phyloP scores from a whole-genome alignment of 1,284 basidiomycete genomes.

The Moniliophthora roreri region DNA sequence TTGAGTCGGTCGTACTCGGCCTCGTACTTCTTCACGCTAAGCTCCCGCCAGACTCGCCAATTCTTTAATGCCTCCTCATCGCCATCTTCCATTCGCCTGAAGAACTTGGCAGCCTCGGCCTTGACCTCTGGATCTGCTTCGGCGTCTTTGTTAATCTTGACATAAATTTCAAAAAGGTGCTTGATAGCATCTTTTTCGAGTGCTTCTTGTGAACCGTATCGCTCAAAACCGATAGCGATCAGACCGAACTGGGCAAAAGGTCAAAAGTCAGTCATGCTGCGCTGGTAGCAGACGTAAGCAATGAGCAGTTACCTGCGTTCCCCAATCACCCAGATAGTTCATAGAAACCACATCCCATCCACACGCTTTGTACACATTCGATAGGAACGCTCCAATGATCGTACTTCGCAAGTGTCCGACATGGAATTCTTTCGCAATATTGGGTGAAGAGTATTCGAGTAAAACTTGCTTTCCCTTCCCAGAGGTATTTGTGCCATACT shows the following conservation, averaged over 20 bases:
- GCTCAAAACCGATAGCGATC: constrained; percentile 91
- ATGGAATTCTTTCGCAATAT: constrained; percentile 99
- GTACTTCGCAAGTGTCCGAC: constrained; percentile 96
- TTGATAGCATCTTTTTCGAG: constrained; percentile 91
- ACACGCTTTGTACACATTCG: constrained; percentile 89
- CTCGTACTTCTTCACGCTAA: constrained; percentile 91
- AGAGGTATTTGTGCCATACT: constrained; percentile 75
- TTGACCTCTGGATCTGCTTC: constrained; percentile 74
- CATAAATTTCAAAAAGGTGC: constrained; percentile 94
- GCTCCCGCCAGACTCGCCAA: constrained; percentile 92
- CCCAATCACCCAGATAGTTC: constrained; percentile 97
- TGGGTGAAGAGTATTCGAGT: constrained; percentile 93
- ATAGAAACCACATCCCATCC: constrained; percentile 91
- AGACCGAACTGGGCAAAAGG: constrained; percentile 64
- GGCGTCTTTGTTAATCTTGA: constrained; percentile 90
- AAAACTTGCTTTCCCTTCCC: constrained; percentile 81
- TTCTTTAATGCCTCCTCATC: constrained; percentile 82
- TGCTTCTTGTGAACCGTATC: constrained; percentile 85
- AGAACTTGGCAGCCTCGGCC: constrained; percentile 84
- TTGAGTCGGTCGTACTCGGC: constrained; percentile 91
- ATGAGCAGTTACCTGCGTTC: constrained; percentile 69
- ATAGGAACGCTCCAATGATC: constrained; percentile 94
- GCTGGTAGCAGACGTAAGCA: not conserved
- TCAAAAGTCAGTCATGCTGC: not conserved
- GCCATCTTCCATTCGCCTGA: constrained; percentile 96